A percentile compares a stretch with the other conserved stretches of the same genome.
Evolutionary conservation across 148 eudicot species (phyloP).

Genomic region (Vaccinium corymbosum): DNA sequence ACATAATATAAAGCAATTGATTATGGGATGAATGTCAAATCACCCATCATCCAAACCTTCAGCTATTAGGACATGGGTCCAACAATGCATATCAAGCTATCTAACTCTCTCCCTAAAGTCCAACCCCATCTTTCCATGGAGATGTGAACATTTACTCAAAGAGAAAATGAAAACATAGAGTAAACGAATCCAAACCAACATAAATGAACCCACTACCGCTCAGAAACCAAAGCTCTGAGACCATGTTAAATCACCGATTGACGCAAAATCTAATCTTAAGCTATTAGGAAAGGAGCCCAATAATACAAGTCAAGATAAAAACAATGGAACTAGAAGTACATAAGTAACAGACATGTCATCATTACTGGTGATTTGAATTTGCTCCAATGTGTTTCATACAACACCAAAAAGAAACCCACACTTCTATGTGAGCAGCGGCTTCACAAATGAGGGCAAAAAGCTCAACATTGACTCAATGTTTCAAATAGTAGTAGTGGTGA

Average conservation of each 20-base stretch:
- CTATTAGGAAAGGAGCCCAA: neutral
- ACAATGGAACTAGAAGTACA: neutral
- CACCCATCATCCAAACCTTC: neutral
- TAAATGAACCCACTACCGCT: neutral
- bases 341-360: neutral
- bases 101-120: neutral
- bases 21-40: neutral
- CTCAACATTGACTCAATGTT: neutral
- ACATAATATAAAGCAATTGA: conserved; percentile 24
- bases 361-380: neutral
- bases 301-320: neutral
- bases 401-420: neutral
- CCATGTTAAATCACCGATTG: neutral
- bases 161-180: neutral
- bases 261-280: neutral
- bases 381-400: neutral
- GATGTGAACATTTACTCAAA: neutral
- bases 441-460: neutral
- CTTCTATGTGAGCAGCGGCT: neutral
- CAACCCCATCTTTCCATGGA: neutral
- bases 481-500: neutral
- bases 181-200: neutral
- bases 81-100: conserved; percentile 2
- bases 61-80: neutral
- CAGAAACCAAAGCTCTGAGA: neutral